Evolutionary conservation across 2,329 filamentous ascomycete genomes (phyloP).

Genomic region (Aspergillus sp.): DNA sequence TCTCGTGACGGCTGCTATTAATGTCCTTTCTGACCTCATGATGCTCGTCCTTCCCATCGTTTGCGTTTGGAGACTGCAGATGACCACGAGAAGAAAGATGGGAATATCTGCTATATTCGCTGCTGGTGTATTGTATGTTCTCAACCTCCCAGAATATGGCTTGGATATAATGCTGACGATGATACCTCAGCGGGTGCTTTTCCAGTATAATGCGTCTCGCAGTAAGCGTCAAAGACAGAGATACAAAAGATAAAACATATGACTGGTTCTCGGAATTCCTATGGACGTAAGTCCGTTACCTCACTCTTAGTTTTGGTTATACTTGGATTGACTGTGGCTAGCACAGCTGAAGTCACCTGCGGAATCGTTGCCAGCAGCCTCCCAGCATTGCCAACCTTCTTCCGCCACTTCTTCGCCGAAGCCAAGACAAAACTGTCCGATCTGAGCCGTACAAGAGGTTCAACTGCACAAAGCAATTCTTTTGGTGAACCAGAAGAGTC

Average conservation of each 20-base stretch:
- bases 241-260: constrained; percentile 21
- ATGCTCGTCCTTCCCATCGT: constrained; percentile 25
- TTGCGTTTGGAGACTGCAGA: constrained; percentile 24
- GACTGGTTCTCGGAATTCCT: constrained; percentile 26
- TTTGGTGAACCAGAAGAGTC: not conserved
- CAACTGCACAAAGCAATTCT: not conserved
- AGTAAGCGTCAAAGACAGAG: constrained; percentile 19
- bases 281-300: constrained; percentile 24
- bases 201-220: constrained; percentile 26
- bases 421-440: constrained; percentile 10
- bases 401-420: constrained; percentile 22
- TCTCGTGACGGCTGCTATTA: constrained; percentile 22
- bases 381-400: constrained; percentile 23
- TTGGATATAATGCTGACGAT: not conserved
- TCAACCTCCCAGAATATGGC: not conserved
- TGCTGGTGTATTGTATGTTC: constrained; percentile 22
- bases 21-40: constrained; percentile 24
- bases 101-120: constrained; percentile 24
- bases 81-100: constrained; percentile 19
- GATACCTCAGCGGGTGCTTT: constrained; percentile 19
- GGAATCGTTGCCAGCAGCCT: constrained; percentile 26
- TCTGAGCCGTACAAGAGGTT: not conserved
- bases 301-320: not conserved
- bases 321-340: not conserved
- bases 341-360: constrained; percentile 26